Evolutionary conservation across 2,329 filamentous ascomycete genomes (phyloP).

Genomic region (Ceratocystiopsis minuta): DNA sequence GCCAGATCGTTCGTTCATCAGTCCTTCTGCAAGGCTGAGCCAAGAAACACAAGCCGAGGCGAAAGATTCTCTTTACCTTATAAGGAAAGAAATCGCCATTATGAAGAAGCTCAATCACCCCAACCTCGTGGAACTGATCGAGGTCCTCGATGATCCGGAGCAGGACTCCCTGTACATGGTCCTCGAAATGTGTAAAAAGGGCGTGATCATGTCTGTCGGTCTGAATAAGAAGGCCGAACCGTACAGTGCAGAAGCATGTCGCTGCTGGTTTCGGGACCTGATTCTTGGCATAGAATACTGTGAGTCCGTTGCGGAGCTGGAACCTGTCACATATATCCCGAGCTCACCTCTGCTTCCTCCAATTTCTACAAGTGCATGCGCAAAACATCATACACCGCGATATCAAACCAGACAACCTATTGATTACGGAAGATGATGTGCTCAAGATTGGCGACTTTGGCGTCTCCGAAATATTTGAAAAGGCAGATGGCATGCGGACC

Average conservation of each 20-base stretch:
- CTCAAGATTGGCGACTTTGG: conserved; percentile 96
- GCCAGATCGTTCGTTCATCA: conserved; percentile 9
- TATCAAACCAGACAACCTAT: conserved; percentile 93
- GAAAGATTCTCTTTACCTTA: conserved; percentile 58
- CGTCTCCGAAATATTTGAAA: conserved; percentile 98
- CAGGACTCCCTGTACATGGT: conserved; percentile 98
- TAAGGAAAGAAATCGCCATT: conserved; percentile 91
- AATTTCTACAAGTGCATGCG: conserved; percentile 47
- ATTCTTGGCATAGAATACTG: conserved; percentile 88
- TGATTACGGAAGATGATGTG: conserved; percentile 79
- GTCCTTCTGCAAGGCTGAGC: conserved; percentile 6
- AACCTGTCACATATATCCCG: no score
- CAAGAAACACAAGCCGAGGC: conserved; percentile 40
- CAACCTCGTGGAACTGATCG: conserved; percentile 82
- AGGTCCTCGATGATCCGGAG: conserved; percentile 87
- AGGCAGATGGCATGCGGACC: conserved; percentile 66
- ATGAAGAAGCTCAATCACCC: conserved; percentile 97
- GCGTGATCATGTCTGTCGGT: conserved; percentile 89
- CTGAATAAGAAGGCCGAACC: conserved; percentile 68
- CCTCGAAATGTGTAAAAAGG: conserved; percentile 96
- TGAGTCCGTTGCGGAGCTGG: conserved; percentile 23
- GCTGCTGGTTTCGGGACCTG: conserved; percentile 87
- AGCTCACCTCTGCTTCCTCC: not conserved
- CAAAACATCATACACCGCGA: conserved; percentile 92
- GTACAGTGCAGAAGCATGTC: conserved; percentile 64